Conservation (phyloP, 805 yeast genomes). For the Yarrowia bubula region DNA sequence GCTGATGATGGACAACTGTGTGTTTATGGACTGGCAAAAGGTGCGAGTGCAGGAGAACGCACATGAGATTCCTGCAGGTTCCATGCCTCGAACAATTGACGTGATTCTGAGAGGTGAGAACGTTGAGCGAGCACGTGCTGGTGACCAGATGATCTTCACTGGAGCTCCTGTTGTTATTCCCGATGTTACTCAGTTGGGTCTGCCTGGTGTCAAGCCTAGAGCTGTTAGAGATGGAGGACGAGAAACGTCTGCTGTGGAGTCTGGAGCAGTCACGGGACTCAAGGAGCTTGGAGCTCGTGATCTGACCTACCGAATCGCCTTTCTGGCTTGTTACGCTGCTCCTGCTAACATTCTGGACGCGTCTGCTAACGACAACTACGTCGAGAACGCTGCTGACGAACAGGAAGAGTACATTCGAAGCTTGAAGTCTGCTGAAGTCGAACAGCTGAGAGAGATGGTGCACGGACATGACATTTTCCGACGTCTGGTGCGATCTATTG, state of each 20-base stretch:
- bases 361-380: slow-evolving; percentile 41
- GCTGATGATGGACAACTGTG: slow-evolving; percentile 75
- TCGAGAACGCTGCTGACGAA: slow-evolving; percentile 52
- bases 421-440: slow-evolving; percentile 75
- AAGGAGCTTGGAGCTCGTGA: slow-evolving; percentile 92
- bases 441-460: slow-evolving; percentile 85
- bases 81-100: slow-evolving; percentile 96
- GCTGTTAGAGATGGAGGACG: slow-evolving; percentile 65
- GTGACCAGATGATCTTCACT: slow-evolving; percentile 89
- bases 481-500: slow-evolving; percentile 80
- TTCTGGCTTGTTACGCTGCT: slow-evolving; percentile 85
- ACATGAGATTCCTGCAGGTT: slow-evolving; percentile 95
- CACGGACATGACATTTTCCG: slow-evolving; percentile 81
- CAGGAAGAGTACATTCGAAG: slow-evolving; percentile 79
- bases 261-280: slow-evolving; percentile 80
- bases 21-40: slow-evolving; percentile 94
- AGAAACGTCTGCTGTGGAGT: slow-evolving; percentile 64
- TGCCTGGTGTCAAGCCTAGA: slow-evolving; percentile 92
- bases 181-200: slow-evolving; percentile 86
- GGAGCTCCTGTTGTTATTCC: slow-evolving; percentile 96
- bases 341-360: slow-evolving; percentile 42
- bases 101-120: slow-evolving; percentile 89
- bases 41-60: slow-evolving; percentile 94
- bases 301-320: slow-evolving; percentile 85
- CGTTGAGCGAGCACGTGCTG: slow-evolving; percentile 95